Conservation (phyloP, 1,284 basidiomycete genomes). For the Marasmius tenuissimus region DNA sequence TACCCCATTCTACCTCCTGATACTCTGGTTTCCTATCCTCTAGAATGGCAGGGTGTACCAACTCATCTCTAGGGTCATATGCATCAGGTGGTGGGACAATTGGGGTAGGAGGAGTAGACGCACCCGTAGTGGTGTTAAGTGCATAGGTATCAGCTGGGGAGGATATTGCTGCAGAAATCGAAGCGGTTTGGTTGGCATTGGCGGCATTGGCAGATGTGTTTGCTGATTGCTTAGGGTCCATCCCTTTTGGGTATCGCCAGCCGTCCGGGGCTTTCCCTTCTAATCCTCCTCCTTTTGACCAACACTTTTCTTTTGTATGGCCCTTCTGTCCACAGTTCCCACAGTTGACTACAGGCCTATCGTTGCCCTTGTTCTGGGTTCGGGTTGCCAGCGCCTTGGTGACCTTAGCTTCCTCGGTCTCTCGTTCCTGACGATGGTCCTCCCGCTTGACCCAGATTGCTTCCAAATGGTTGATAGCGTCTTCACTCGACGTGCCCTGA, state of each 20-base stretch:
- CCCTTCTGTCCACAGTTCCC: not conserved
- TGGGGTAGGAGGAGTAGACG: not conserved
- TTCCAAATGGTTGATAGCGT: not conserved
- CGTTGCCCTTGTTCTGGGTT: not conserved
- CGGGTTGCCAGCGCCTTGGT: not conserved
- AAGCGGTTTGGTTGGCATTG: not conserved
- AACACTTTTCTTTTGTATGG: no score
- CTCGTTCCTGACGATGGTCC: not conserved
- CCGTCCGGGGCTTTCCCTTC: no score
- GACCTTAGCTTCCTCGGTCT: not conserved
- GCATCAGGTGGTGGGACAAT: not conserved
- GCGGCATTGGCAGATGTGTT: not conserved
- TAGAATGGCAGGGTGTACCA: not conserved
- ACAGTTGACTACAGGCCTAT: not conserved
- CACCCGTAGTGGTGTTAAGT: not conserved
- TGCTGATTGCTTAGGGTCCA: not conserved
- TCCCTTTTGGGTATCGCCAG: no score
- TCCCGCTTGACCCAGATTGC: not conserved
- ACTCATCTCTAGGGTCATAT: not conserved
- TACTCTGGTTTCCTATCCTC: no score
- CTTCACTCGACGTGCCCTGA: not conserved
- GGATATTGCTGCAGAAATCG: not conserved
- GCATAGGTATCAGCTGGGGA: not conserved
- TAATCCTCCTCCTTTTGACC: no score
- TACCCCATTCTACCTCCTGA: no score